Conservation (phyloP, 805 yeast genomes). For the Saccharomycopsis javanensis region DNA sequence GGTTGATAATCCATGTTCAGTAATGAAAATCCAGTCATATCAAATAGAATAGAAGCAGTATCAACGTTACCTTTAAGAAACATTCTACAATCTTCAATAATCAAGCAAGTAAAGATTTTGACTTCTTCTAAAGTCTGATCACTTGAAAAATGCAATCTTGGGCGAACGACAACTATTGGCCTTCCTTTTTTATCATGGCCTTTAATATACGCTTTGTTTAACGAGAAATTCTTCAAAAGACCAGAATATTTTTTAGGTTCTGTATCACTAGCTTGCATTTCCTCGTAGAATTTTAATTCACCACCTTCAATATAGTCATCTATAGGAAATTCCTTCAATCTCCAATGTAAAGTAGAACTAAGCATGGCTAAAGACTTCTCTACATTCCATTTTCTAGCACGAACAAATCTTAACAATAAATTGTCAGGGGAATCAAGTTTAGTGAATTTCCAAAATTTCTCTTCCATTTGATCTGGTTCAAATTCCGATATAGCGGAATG, state of each 20-base stretch:
- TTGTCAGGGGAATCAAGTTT: slow-evolving; percentile 81
- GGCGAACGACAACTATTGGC: slow-evolving; percentile 76
- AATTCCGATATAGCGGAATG: slow-evolving; percentile 42
- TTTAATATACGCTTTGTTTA: slow-evolving; percentile 61
- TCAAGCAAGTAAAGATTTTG: slow-evolving; percentile 61
- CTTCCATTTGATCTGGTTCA: slow-evolving; percentile 41
- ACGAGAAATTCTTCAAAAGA: slow-evolving; percentile 44
- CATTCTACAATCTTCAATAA: slow-evolving; percentile 77
- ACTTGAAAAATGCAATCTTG: slow-evolving; percentile 60
- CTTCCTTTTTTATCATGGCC: slow-evolving; percentile 68
- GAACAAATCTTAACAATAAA: slow-evolving; percentile 58
- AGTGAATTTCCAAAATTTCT: slow-evolving; percentile 47
- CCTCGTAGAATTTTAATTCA: slow-evolving; percentile 38
- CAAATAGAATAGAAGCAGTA: slow-evolving; percentile 77
- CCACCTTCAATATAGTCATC: slow-evolving; percentile 60
- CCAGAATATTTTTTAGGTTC: slow-evolving; percentile 27
- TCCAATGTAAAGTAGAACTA: slow-evolving; percentile 67
- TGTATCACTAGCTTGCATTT: slow-evolving; percentile 20
- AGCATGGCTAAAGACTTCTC: slow-evolving; percentile 63
- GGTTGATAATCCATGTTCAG: slow-evolving; percentile 90
- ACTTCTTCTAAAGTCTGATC: slow-evolving; percentile 65
- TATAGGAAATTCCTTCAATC: slow-evolving; percentile 48
- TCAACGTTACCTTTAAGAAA: slow-evolving; percentile 67
- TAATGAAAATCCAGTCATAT: slow-evolving; percentile 75
- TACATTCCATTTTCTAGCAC: slow-evolving; percentile 82